Evolutionary conservation across 805 yeast genomes (phyloP).

Genomic region (Myxozyma mucilagina): DNA sequence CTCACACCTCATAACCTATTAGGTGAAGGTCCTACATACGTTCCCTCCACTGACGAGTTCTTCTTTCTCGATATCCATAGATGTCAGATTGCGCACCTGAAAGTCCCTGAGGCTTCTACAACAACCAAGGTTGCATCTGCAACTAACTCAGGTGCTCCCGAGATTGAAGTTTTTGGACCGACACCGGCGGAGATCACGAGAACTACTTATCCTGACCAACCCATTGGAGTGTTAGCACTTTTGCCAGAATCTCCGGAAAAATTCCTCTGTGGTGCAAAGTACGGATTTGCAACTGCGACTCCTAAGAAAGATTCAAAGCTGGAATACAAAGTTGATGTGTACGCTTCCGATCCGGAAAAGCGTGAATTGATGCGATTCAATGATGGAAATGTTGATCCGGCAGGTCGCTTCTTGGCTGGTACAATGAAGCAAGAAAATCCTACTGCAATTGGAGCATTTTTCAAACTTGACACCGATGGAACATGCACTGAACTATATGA

Average conservation of each 20-base stretch:
- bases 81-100: constrained; percentile 12
- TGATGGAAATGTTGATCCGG: constrained; percentile 78
- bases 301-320: constrained; percentile 1
- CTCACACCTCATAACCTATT: constrained; percentile 33
- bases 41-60: constrained; percentile 35
- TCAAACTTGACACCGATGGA: constrained; percentile 44
- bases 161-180: constrained; percentile 28
- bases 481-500: constrained; percentile 41
- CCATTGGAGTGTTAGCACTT: constrained; percentile 73
- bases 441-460: constrained; percentile 57
- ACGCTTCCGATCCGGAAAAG: constrained; percentile 36
- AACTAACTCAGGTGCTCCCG: constrained; percentile 20
- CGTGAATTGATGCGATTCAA: constrained; percentile 58
- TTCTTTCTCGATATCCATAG: constrained; percentile 40
- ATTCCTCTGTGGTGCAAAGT: constrained; percentile 60
- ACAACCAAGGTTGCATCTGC: constrained; percentile 8
- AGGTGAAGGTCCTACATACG: constrained; percentile 42
- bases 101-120: constrained; percentile 3
- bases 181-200: constrained; percentile 36
- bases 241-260: constrained; percentile 52
- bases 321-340: constrained; percentile 21
- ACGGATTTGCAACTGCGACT: constrained; percentile 55
- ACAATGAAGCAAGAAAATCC: constrained; percentile 53
- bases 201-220: constrained; percentile 33
- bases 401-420: constrained; percentile 79